These are phyloP conservation scores for Paramecium pentaurelia DNA, from an alignment of 73 alveolate species.

Conservation along the genomic window DNA sequence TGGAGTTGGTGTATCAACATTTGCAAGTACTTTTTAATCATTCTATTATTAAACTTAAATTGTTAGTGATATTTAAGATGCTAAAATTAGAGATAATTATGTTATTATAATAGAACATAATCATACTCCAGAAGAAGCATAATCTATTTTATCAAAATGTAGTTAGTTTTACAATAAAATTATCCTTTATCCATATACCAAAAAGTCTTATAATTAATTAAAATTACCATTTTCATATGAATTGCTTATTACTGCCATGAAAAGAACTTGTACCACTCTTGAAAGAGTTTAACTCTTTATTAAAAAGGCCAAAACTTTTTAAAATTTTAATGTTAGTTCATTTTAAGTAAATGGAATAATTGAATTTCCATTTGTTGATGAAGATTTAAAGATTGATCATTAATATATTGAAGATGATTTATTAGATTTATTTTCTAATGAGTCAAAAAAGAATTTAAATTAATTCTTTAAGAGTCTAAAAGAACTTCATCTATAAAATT, in stretches of 20 bases:
- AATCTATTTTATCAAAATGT: not conserved
- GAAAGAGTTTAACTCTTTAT: not conserved
- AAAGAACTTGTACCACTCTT: not conserved
- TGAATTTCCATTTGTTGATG: slow-evolving; percentile 28
- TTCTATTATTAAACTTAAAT: not conserved
- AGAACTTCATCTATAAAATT: not conserved
- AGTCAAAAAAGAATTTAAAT: not conserved
- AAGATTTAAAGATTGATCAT: not conserved
- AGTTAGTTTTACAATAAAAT: not conserved
- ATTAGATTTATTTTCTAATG: not conserved
- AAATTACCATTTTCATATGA: not conserved
- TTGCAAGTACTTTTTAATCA: not conserved
- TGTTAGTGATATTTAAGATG: not conserved
- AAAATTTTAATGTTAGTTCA: not conserved
- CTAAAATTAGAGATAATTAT: not conserved
- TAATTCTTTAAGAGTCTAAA: not conserved
- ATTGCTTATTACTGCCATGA: not conserved
- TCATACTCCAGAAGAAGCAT: not conserved
- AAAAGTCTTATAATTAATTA: not conserved
- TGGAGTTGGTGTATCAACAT: not conserved
- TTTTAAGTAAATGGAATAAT: not conserved
- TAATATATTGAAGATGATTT: not conserved
- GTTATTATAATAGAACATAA: not conserved
- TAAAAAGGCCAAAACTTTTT: not conserved
- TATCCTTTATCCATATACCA: not conserved